Conservation (phyloP, 1,139 yeast genomes). For the Nematodospora anomalae region DNA sequence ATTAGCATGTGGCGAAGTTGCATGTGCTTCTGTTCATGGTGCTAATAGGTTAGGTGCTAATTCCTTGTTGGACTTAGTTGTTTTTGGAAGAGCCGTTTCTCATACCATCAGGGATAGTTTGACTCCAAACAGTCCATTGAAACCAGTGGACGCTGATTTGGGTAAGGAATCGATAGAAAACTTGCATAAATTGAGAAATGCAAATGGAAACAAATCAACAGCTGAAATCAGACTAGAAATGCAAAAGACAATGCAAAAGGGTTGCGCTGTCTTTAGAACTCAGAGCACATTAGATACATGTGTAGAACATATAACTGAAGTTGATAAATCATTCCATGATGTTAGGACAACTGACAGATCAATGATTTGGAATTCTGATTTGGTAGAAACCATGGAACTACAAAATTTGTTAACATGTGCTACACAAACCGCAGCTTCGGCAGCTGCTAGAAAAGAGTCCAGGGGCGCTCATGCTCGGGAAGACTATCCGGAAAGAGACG, state of each 20-base stretch:
- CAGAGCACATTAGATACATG: conserved; percentile 91
- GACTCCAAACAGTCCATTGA: conserved; percentile 86
- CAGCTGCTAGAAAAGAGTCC: conserved; percentile 94
- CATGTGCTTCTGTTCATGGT: conserved; percentile 98
- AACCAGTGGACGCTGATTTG: conserved; percentile 71
- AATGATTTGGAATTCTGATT: conserved; percentile 97
- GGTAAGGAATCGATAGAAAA: conserved; percentile 89
- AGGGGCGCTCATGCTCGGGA: conserved; percentile 99
- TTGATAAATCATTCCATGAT: conserved; percentile 66
- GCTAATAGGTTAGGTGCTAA: conserved; percentile 99
- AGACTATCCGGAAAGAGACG: conserved; percentile 95
- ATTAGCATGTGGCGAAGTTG: conserved; percentile 98
- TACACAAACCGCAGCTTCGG: conserved; percentile 90
- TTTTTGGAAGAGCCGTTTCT: conserved; percentile 97
- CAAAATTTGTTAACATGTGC: conserved; percentile 98
- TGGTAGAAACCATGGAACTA: conserved; percentile 93
- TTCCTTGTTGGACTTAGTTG: conserved; percentile 93
- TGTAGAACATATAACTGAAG: conserved; percentile 72
- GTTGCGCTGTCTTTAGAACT: conserved; percentile 94
- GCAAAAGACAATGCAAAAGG: conserved; percentile 96
- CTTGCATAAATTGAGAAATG: conserved; percentile 84
- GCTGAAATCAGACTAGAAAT: conserved; percentile 86
- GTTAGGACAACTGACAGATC: conserved; percentile 91
- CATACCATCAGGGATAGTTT: conserved; percentile 84
- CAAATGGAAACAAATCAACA: conserved; percentile 77